Percentiles rank a stretch among this genome's conserved stretches.
phyloP scores from a whole-genome alignment of 2,329 filamentous ascomycete species.

The Fusarium citri region DNA sequence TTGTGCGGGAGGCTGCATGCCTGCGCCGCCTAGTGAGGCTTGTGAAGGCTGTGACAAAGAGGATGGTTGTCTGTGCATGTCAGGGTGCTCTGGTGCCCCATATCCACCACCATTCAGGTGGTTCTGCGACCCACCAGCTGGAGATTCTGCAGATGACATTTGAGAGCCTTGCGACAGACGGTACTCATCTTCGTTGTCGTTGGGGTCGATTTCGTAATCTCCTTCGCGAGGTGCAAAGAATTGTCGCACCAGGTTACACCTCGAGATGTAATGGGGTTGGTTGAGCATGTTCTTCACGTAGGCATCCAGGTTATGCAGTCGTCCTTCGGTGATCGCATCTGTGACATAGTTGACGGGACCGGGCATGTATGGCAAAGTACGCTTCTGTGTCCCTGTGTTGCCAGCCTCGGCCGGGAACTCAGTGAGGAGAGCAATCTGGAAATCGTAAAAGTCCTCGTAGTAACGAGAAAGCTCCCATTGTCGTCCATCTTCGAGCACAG shows the following conservation, averaged over 20 bases:
- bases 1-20: conserved; percentile 52
- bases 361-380: conserved; percentile 95
- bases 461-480: conserved; percentile 94
- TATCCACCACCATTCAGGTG: conserved; percentile 71
- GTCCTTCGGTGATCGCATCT: conserved; percentile 94
- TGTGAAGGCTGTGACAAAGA: conserved; percentile 57
- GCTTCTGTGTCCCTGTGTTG: conserved; percentile 80
- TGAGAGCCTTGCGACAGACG: conserved; percentile 78
- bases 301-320: conserved; percentile 91
- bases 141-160: conserved; percentile 73
- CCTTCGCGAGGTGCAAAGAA: conserved; percentile 92
- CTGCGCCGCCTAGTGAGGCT: conserved; percentile 60
- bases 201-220: conserved; percentile 91
- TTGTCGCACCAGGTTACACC: conserved; percentile 85
- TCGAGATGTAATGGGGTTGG: conserved; percentile 85
- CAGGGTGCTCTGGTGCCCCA: conserved; percentile 57
- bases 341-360: conserved; percentile 97
- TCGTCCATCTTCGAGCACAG: conserved; percentile 86
- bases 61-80: conserved; percentile 43
- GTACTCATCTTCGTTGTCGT: conserved; percentile 79
- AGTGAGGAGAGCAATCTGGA: conserved; percentile 94
- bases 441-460: conserved; percentile 99
- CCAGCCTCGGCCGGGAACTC: conserved; percentile 94
- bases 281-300: conserved; percentile 93
- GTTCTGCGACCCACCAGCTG: conserved; percentile 68